Conservation (phyloP, 495 filamentous ascomycete genomes). For the Podospora sp. region DNA sequence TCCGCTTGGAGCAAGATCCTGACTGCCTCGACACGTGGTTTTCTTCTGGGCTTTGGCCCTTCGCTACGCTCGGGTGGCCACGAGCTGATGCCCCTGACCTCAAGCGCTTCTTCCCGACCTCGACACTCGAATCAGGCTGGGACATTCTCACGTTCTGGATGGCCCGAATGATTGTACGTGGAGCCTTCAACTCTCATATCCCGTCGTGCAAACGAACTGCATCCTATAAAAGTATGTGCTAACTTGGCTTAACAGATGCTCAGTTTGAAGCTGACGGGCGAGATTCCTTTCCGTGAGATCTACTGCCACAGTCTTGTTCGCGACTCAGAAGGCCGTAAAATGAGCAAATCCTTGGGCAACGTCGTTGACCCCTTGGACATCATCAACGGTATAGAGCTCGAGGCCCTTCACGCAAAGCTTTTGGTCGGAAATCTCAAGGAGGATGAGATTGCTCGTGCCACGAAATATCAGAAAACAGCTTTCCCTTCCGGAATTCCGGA, state of each 20-base stretch:
- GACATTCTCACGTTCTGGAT: slow-evolving; percentile 89
- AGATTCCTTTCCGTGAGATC: slow-evolving; percentile 54
- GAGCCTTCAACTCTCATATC: no score
- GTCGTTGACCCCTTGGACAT: slow-evolving; percentile 83
- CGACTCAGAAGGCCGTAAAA: slow-evolving; percentile 79
- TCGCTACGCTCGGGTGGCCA: slow-evolving; percentile 82
- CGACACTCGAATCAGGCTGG: slow-evolving; percentile 79
- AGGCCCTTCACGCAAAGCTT: slow-evolving; percentile 70
- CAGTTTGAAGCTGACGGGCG: slow-evolving; percentile 71
- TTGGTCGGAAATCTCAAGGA: slow-evolving; percentile 70
- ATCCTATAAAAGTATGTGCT: neutral
- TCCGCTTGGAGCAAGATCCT: slow-evolving; percentile 64
- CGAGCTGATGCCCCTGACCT: slow-evolving; percentile 62
- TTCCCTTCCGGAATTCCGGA: slow-evolving; percentile 86
- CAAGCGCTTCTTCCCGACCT: slow-evolving; percentile 72
- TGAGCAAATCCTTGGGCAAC: slow-evolving; percentile 84
- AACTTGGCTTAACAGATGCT: slow-evolving; percentile 52
- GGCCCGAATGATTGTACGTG: slow-evolving; percentile 65
- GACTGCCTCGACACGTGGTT: slow-evolving; percentile 88
- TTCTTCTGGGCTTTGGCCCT: slow-evolving; percentile 78
- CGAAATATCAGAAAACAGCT: slow-evolving; percentile 76
- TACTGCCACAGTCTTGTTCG: slow-evolving; percentile 69
- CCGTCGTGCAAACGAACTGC: neutral
- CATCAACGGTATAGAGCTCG: slow-evolving; percentile 70
- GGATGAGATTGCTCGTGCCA: slow-evolving; percentile 71